These are phyloP conservation scores for Hanseniaspora sp. DNA, from an alignment of 1,139 yeast species.

Conservation along the genomic window DNA sequence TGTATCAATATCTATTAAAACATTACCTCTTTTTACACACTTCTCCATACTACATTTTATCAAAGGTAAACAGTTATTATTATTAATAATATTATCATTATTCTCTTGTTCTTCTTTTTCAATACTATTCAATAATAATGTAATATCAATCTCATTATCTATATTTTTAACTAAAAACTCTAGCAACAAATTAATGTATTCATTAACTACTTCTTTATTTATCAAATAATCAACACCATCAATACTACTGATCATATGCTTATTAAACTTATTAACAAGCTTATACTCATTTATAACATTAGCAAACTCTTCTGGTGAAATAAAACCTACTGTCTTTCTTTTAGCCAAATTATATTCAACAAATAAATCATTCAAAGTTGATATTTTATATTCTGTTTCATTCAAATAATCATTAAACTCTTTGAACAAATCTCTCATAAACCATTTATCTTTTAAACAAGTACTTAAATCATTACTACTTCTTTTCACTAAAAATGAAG, in stretches of 20 bases:
- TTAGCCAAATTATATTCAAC: background rate
- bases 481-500: background rate
- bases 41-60: background rate
- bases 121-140: background rate
- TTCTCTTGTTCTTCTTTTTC: background rate
- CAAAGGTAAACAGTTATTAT: background rate
- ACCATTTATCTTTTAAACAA: background rate
- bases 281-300: background rate
- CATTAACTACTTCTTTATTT: background rate
- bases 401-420: background rate
- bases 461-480: background rate
- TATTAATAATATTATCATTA: no score
- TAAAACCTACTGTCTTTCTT: background rate
- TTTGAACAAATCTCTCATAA: background rate
- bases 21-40: background rate
- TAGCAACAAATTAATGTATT: background rate
- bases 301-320: background rate
- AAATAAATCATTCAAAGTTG: constrained; percentile 3
- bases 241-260: background rate
- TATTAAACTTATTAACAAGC: background rate
- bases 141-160: background rate
- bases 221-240: background rate
- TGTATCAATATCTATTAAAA: background rate
- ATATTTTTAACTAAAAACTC: background rate
- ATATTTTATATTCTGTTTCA: background rate